Evolutionary conservation across 2,329 filamentous ascomycete genomes (phyloP).

Genomic region (Coleophoma cylindrospora): DNA sequence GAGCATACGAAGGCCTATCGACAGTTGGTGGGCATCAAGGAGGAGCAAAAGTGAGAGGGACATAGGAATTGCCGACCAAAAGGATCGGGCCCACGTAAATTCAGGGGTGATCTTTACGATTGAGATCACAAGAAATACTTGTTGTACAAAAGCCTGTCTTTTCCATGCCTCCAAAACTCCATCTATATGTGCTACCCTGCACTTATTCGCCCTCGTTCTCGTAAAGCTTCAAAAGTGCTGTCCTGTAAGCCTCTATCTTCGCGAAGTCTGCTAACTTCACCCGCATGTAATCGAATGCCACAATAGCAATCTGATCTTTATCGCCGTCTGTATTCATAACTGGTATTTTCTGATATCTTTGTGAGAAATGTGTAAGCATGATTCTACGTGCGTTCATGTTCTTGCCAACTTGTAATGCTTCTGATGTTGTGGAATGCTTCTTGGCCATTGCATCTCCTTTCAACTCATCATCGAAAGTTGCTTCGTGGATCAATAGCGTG

Average conservation of each 20-base stretch:
- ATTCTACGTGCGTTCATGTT: constrained; percentile 76
- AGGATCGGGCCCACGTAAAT: no score
- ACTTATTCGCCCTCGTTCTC: constrained; percentile 24
- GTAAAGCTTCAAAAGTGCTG: constrained; percentile 53
- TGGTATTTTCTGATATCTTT: constrained; percentile 63
- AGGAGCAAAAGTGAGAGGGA: constrained; percentile 1
- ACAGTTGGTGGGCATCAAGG: not conserved
- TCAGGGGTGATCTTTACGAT: not conserved
- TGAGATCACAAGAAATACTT: not conserved
- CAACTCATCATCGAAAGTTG: constrained; percentile 89
- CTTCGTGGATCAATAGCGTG: constrained; percentile 89
- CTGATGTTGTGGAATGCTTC: constrained; percentile 83
- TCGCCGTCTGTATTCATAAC: constrained; percentile 32
- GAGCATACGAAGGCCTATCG: constrained; percentile 3
- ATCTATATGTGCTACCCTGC: not conserved
- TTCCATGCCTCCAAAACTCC: not conserved
- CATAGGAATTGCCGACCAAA: not conserved
- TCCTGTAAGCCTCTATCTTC: constrained; percentile 57
- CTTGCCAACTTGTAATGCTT: constrained; percentile 74
- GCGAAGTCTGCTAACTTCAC: constrained; percentile 67
- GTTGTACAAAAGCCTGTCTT: not conserved
- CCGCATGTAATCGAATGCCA: constrained; percentile 77
- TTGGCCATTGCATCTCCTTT: constrained; percentile 74
- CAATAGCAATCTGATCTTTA: constrained; percentile 57
- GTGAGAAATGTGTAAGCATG: constrained; percentile 90